Percentiles rank a stretch among this genome's conserved stretches.
phyloP scores from a whole-genome alignment of 2,329 filamentous ascomycete genomes.

The Fusarium sp. region DNA sequence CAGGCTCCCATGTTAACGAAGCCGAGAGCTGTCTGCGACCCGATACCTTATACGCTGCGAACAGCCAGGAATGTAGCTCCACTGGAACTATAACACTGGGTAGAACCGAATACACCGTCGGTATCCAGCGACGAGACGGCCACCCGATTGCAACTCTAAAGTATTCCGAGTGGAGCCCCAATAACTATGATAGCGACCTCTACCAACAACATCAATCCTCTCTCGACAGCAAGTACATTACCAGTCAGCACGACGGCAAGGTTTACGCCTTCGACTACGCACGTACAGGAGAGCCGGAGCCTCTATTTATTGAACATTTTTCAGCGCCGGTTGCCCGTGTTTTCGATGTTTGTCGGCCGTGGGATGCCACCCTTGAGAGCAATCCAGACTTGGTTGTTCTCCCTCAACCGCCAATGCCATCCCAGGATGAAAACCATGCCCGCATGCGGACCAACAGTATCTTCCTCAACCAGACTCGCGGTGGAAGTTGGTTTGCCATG shows the following conservation, averaged over 20 bases:
- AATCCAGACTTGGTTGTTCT: constrained; percentile 87
- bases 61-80: constrained; percentile 83
- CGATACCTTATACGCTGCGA: constrained; percentile 76
- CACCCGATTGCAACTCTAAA: constrained; percentile 88
- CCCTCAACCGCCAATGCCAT: constrained; percentile 83
- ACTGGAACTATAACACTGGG: constrained; percentile 87
- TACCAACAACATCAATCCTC: constrained; percentile 85
- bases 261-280: constrained; percentile 85
- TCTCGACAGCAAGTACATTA: constrained; percentile 91
- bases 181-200: constrained; percentile 91
- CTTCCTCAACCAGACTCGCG: constrained; percentile 88
- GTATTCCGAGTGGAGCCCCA: constrained; percentile 95
- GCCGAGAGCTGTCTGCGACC: constrained; percentile 83
- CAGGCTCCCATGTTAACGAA: constrained; percentile 77
- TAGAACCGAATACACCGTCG: constrained; percentile 90
- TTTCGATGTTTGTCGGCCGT: constrained; percentile 87
- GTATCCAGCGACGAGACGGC: constrained; percentile 83
- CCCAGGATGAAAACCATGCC: constrained; percentile 64
- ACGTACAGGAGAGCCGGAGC: constrained; percentile 64
- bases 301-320: constrained; percentile 79
- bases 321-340: constrained; percentile 86
- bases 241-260: constrained; percentile 87
- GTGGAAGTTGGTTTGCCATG: constrained; percentile 94
- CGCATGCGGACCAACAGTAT: constrained; percentile 75
- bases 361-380: constrained; percentile 72